phyloP scores from a whole-genome alignment of 2,329 filamentous ascomycete species.

The Exophiala oligosperma region DNA sequence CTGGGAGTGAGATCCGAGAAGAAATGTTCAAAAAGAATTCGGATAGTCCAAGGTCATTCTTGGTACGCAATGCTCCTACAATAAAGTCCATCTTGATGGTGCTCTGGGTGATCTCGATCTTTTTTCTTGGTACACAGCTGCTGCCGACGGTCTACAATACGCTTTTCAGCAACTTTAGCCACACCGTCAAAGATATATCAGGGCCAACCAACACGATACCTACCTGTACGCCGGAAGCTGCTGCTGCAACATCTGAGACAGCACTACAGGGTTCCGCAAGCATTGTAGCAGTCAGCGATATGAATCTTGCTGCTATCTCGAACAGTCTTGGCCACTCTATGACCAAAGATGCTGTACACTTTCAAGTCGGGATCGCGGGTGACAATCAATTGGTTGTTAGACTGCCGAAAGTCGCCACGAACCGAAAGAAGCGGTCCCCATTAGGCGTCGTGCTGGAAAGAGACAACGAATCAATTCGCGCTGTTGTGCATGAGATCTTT shows the following conservation, averaged over 20 bases:
- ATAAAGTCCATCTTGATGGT: constrained; percentile 11
- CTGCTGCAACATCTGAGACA: neutral
- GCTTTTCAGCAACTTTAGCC: neutral
- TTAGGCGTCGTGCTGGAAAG: constrained; percentile 52
- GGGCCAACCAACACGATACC: neutral
- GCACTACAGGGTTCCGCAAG: neutral
- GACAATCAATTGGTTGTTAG: constrained; percentile 17
- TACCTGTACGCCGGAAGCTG: neutral
- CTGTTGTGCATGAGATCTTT: constrained; percentile 52
- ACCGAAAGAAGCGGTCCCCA: constrained; percentile 41
- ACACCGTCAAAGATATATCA: neutral
- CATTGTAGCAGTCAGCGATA: neutral
- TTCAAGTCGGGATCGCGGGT: constrained; percentile 16
- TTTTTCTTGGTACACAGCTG: constrained; percentile 11
- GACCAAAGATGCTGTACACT: constrained; percentile 13
- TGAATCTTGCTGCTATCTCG: constrained; percentile 6
- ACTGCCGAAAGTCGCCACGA: constrained; percentile 15
- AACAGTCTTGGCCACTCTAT: neutral
- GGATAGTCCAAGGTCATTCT: neutral
- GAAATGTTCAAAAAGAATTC: neutral
- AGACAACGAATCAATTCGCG: constrained; percentile 41
- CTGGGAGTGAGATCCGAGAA: neutral
- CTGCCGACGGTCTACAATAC: constrained; percentile 10
- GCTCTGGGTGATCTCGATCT: constrained; percentile 12
- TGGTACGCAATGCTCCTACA: neutral